Evolutionary conservation across 2,329 filamentous ascomycete species (phyloP).

Genomic region (Diaporthe velutina): DNA sequence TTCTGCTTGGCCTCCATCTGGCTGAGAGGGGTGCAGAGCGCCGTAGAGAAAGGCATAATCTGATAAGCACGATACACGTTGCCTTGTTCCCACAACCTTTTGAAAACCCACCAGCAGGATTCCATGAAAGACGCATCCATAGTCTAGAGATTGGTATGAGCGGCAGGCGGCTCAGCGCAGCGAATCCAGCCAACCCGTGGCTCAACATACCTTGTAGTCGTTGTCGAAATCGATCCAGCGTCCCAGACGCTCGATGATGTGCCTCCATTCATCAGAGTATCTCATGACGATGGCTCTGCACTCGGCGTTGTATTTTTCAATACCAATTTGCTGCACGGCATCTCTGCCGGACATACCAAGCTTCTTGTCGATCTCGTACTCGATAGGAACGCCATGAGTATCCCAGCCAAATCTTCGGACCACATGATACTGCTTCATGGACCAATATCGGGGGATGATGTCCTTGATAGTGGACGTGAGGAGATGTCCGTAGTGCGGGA

Average conservation of each 20-base stretch:
- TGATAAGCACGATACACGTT: constrained; percentile 79
- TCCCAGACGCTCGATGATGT: constrained; percentile 87
- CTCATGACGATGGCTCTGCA: constrained; percentile 95
- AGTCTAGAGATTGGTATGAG: constrained; percentile 64
- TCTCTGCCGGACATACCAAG: constrained; percentile 83
- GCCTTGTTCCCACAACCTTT: constrained; percentile 79
- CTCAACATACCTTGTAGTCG: constrained; percentile 79
- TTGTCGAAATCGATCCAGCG: constrained; percentile 98
- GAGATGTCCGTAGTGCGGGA: constrained; percentile 75
- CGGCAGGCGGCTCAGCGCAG: too few species aligned
- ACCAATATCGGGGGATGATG: constrained; percentile 96
- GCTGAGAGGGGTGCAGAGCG: constrained; percentile 79
- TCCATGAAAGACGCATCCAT: constrained; percentile 85
- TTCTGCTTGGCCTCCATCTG: constrained; percentile 84
- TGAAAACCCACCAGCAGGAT: constrained; percentile 84
- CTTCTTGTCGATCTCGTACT: constrained; percentile 98
- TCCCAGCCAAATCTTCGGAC: constrained; percentile 96
- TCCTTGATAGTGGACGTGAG: constrained; percentile 96
- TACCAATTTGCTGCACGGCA: constrained; percentile 86
- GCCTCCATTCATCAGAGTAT: constrained; percentile 86
- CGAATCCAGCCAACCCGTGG: too few species aligned
- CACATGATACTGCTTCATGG: constrained; percentile 96
- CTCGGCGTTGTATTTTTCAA: constrained; percentile 90
- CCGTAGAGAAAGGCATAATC: constrained; percentile 83
- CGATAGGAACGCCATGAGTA: constrained; percentile 91